These are phyloP conservation scores for Eucalyptus erythrocorys DNA, from an alignment of 345 rosid genomes.

Conservation along the genomic window DNA sequence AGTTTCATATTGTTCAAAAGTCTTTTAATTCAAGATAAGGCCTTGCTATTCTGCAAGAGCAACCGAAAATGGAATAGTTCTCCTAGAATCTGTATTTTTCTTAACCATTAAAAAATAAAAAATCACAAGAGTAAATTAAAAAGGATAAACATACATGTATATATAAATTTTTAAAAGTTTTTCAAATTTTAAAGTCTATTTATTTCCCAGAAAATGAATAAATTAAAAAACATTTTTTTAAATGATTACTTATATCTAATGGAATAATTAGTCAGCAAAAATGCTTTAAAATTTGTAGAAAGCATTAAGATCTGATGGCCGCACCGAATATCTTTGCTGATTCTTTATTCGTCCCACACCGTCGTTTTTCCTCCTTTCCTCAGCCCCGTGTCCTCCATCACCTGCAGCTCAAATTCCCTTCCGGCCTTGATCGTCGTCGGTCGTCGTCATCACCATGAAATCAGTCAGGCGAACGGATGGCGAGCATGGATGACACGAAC, in stretches of 20 bases:
- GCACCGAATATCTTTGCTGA: no score
- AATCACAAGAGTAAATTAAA: background rate
- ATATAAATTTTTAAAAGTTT: background rate
- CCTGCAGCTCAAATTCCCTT: no score
- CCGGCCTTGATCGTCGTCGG: background rate
- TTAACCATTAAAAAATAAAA: background rate
- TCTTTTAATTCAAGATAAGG: background rate
- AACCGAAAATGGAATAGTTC: background rate
- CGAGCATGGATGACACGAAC: background rate
- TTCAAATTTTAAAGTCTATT: background rate
- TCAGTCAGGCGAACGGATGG: background rate
- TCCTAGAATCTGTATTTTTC: background rate
- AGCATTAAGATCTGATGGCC: background rate
- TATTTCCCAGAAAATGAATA: background rate
- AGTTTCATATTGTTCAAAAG: background rate
- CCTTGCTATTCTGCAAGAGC: background rate
- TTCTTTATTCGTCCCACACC: no score
- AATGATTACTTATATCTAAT: background rate
- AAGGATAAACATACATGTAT: background rate
- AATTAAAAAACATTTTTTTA: background rate
- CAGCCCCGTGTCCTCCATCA: no score
- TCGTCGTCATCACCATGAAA: background rate
- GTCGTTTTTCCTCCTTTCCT: no score
- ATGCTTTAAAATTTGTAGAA: background rate
- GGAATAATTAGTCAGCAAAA: background rate